These are phyloP conservation scores for Globisporangium cylindrosporum DNA, from an alignment of 352 stramenopile species.

Conservation along the genomic window DNA sequence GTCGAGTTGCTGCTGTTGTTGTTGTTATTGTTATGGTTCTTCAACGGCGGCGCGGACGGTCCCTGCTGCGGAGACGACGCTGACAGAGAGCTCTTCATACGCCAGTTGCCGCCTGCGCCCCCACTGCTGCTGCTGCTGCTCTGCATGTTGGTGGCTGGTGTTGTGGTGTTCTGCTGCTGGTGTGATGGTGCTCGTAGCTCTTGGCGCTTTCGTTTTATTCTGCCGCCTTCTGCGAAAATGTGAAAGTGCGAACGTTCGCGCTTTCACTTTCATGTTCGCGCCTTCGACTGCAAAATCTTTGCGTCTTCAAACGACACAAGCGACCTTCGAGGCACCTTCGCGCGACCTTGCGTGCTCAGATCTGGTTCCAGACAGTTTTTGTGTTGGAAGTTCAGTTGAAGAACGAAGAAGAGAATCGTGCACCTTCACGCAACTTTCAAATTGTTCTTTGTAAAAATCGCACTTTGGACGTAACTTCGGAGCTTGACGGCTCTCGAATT, in stretches of 20 bases:
- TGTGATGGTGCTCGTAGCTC: background rate
- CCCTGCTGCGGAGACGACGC: background rate
- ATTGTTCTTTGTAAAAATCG: background rate
- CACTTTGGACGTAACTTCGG: background rate
- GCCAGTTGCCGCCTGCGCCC: constrained; percentile 6
- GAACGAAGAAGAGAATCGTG: background rate
- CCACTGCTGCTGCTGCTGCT: constrained; percentile 6
- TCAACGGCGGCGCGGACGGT: constrained; percentile 8
- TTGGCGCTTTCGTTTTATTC: background rate
- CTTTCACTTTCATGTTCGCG: constrained; percentile 5
- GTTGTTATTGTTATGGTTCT: constrained; percentile 14
- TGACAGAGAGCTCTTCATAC: constrained; percentile 5
- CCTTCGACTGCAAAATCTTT: constrained; percentile 5
- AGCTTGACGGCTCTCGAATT: no score
- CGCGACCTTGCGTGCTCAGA: background rate
- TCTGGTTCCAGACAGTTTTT: constrained; percentile 1
- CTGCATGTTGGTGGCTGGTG: constrained; percentile 2
- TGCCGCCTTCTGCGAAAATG: constrained; percentile 3
- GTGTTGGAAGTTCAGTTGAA: background rate
- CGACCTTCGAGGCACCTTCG: constrained; percentile 3
- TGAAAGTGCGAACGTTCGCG: background rate
- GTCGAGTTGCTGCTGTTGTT: constrained; percentile 10
- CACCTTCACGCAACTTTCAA: background rate
- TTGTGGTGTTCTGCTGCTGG: no score
- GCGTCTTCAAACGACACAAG: constrained; percentile 11